phyloP scores from a whole-genome alignment of 352 stramenopile species.

The Blastocystis sp. region DNA sequence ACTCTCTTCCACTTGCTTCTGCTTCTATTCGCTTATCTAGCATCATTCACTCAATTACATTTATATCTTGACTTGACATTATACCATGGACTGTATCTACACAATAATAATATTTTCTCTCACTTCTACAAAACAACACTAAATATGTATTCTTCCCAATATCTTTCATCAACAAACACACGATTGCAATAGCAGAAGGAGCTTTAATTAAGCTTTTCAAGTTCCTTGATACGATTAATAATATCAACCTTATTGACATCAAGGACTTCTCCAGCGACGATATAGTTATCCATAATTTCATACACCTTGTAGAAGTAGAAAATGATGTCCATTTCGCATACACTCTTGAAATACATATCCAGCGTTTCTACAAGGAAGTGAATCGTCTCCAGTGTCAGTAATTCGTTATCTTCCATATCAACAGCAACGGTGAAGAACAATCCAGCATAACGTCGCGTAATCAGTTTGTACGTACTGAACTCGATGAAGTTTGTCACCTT shows the following conservation, averaged over 20 bases:
- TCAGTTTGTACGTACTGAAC: conserved; percentile 97
- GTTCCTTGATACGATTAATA: conserved; percentile 83
- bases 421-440: conserved; percentile 94
- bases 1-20: neutral
- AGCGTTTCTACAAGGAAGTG: conserved; percentile 96
- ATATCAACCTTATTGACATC: conserved; percentile 87
- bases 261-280: conserved; percentile 86
- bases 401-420: conserved; percentile 89
- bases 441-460: conserved; percentile 94
- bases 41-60: neutral
- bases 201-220: conserved; percentile 81
- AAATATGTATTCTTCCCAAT: no score
- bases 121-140: neutral
- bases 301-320: conserved; percentile 93
- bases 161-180: conserved; percentile 49
- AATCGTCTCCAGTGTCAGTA: conserved; percentile 94
- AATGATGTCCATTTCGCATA: conserved; percentile 92
- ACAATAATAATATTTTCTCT: neutral
- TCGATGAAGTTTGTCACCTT: conserved; percentile 92
- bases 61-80: neutral
- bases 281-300: conserved; percentile 89
- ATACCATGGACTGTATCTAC: neutral
- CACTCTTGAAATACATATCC: conserved; percentile 96
- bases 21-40: neutral
- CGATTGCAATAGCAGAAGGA: neutral